Percentiles rank a stretch among this genome's conserved stretches.
These are phyloP conservation scores for Zostera marina DNA, from an alignment of 116 monocot species.

Conservation along the genomic window DNA sequence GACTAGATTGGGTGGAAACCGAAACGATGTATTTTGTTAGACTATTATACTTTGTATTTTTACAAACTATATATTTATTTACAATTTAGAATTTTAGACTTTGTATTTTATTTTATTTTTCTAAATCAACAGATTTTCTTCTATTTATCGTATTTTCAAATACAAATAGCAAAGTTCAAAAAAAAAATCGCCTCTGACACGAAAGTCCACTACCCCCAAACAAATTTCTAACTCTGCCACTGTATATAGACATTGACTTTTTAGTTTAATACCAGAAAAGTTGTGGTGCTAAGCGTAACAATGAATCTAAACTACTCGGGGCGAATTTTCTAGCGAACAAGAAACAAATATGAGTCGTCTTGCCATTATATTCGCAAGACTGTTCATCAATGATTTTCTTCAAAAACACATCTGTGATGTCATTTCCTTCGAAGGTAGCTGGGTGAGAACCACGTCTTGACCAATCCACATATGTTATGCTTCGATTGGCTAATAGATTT, in stretches of 20 bases:
- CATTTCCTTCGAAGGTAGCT: slow-evolving; percentile 36
- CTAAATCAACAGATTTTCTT: no score
- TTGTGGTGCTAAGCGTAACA: background rate
- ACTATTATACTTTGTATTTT: no score
- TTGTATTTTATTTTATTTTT: no score
- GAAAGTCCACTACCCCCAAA: no score
- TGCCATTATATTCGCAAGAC: background rate
- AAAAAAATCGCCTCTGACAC: no score
- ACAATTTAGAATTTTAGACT: no score
- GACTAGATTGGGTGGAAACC: no score
- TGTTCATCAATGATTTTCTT: slow-evolving; percentile 9
- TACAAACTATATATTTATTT: no score
- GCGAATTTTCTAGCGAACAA: background rate
- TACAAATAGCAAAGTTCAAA: no score
- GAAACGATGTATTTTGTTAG: no score
- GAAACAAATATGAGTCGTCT: background rate
- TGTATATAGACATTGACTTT: no score
- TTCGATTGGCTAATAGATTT: slow-evolving; percentile 28
- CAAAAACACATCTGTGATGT: slow-evolving; percentile 25
- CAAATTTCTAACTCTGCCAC: background rate
- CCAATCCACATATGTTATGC: slow-evolving; percentile 60
- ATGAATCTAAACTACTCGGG: background rate
- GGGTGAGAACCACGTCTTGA: slow-evolving; percentile 69
- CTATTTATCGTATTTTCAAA: no score
- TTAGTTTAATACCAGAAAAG: background rate